phyloP scores from a whole-genome alignment of 495 filamentous ascomycete species.

The Annulohypoxylon maeteangense region DNA sequence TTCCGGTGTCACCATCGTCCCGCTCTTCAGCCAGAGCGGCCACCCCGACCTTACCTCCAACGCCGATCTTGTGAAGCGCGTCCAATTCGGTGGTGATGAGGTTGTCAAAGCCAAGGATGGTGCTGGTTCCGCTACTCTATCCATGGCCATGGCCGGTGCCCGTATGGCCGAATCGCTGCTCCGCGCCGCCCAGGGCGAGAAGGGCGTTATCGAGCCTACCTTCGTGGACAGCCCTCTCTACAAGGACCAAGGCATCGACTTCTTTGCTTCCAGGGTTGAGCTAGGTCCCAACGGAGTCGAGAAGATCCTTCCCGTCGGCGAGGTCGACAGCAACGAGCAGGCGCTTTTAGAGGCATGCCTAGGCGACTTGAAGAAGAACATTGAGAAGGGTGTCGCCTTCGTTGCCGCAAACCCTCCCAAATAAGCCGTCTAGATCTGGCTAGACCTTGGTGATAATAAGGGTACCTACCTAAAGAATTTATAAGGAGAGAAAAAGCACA shows the following conservation, averaged over 20 bases:
- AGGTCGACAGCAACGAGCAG: conserved; percentile 85
- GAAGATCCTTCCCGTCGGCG: conserved; percentile 87
- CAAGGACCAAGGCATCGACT: conserved; percentile 96
- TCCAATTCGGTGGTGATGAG: conserved; percentile 99
- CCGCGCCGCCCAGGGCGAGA: conserved; percentile 91
- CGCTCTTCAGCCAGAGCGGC: conserved; percentile 92
- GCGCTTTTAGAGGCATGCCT: conserved; percentile 86
- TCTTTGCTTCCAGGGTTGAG: conserved; percentile 94
- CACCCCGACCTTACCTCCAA: conserved; percentile 83
- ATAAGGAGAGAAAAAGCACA: conserved; percentile 2
- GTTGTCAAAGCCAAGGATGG: conserved; percentile 99
- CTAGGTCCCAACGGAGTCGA: conserved; percentile 96
- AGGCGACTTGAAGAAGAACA: conserved; percentile 85
- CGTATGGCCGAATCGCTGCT: conserved; percentile 96
- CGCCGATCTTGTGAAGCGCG: conserved; percentile 85
- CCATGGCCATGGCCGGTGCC: conserved; percentile 98
- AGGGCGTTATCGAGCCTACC: conserved; percentile 94
- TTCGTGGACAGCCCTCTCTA: conserved; percentile 97
- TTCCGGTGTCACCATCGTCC: conserved; percentile 97
- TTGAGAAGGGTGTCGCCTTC: conserved; percentile 65
- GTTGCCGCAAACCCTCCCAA: conserved; percentile 65
- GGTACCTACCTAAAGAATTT: conserved; percentile 23
- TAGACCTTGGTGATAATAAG: conserved; percentile 21
- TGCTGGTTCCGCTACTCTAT: conserved; percentile 96
- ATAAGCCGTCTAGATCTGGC: conserved; percentile 47